These are phyloP conservation scores for Polytrichum commune DNA, from an alignment of 225 moss, liverwort and hornwort species.

Conservation along the genomic window DNA sequence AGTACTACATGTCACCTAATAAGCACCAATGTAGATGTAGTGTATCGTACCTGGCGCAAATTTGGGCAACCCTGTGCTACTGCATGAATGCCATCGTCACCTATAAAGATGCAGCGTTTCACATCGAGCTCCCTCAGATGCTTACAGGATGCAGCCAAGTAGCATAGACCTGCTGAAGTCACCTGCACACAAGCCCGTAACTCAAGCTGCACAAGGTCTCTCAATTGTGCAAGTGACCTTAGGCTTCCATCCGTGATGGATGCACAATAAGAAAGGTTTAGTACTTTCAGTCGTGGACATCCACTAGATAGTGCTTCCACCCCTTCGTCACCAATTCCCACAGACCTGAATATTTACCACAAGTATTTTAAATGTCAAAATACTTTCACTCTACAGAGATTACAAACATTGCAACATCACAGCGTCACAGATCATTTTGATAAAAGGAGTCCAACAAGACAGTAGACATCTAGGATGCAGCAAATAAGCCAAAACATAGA, in stretches of 20 bases:
- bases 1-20: neutral
- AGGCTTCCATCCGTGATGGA: constrained; percentile 61
- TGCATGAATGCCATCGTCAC: constrained; percentile 45
- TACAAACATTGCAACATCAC: too few species aligned
- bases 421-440: too few species aligned
- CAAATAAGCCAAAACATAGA: too few species aligned
- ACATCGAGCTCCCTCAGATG: constrained; percentile 67
- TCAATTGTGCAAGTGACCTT: constrained; percentile 38
- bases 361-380: neutral
- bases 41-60: constrained; percentile 56
- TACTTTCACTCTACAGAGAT: neutral
- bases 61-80: constrained; percentile 59
- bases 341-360: constrained; percentile 44
- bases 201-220: constrained; percentile 55
- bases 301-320: constrained; percentile 63
- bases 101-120: constrained; percentile 55
- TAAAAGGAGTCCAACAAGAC: too few species aligned
- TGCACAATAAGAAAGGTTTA: constrained; percentile 72
- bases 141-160: constrained; percentile 59
- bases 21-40: neutral
- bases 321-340: constrained; percentile 56
- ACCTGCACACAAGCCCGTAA: constrained; percentile 56
- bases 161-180: constrained; percentile 56
- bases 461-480: too few species aligned
- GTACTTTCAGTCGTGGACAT: constrained; percentile 48